Evolutionary conservation across 306 rosid genomes (phyloP), one percentile per base, ranked within the genome.

Genomic region (Dalbergia oliveri): DNA sequence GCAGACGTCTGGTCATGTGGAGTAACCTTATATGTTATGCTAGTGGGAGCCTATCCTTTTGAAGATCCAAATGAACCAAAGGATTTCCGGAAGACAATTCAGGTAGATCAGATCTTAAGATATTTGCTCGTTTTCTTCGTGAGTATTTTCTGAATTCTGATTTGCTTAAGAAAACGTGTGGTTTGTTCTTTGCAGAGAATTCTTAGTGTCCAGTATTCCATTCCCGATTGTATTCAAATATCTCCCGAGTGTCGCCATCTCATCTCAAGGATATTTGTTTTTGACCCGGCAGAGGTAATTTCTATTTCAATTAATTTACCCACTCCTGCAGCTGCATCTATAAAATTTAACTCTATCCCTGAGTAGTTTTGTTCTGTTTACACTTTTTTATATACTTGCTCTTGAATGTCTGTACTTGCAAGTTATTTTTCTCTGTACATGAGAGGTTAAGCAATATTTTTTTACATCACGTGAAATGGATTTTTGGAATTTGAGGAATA

Each of bases 1-100:
- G 97, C 98, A 73, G 98, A 93, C 88, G 98, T 93, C 54, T 93
- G 98, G 98, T 93, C 98, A 11, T 91, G 97, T 84, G 98, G 97
- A 72, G 98, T 93, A 51, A 91, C 97, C 78, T 89, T 93, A 69
- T 93, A 90, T 67, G 98, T 93, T 71, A 91, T 93, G 98, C 84
- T 93, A 66, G 92, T 93, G 37, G 97, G 98, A 77, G 82, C 84
- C 37, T 93, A 93, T 86, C 98, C 98, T 82, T 93, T 93, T 47
- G 98, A 93, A 81, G 98, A 93, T 78, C 98, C 97, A 60, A 91
- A 82, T 69, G 94, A 91, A 72, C 97, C 98, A 43, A 91, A 85
- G 83, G 97, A 93, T 87, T 91, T 90, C 85, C 86, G 94, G 66
- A 93, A 85, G 87, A 91, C 98, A 9, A 91, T 93, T 80, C 97